phyloP scores from a whole-genome alignment of 163 green algal species.

The Chlamydomonas reinhardtii region DNA sequence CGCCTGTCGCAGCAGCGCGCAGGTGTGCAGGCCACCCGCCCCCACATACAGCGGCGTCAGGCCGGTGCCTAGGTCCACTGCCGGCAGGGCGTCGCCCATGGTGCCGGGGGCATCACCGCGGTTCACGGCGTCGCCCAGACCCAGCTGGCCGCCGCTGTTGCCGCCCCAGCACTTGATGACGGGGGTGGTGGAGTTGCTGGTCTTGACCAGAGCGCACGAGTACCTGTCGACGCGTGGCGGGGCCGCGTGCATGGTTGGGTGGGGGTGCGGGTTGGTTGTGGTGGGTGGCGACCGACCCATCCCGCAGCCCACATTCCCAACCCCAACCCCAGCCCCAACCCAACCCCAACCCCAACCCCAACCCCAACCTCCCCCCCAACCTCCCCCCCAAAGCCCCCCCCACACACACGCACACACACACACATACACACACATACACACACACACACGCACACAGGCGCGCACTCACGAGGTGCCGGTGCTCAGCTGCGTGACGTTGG shows the following conservation, averaged over 20 bases:
- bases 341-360: no score
- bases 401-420: background rate
- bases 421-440: background rate
- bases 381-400: no score
- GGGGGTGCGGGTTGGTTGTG: background rate
- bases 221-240: no score
- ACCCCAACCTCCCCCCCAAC: no score
- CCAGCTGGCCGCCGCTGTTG: constrained; percentile 6
- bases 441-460: no score
- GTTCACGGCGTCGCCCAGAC: background rate
- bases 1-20: background rate
- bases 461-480: background rate
- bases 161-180: background rate
- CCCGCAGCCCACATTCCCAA: no score
- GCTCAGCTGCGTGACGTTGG: background rate
- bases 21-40: background rate
- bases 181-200: no score
- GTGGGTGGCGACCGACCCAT: no score
- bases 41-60: background rate
- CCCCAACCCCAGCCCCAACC: no score
- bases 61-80: background rate
- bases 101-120: background rate
- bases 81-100: background rate
- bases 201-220: background rate
- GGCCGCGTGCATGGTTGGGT: no score